Base-by-base conservation (phyloP, 805 yeast genomes). In the Candida chilensis region DNA sequence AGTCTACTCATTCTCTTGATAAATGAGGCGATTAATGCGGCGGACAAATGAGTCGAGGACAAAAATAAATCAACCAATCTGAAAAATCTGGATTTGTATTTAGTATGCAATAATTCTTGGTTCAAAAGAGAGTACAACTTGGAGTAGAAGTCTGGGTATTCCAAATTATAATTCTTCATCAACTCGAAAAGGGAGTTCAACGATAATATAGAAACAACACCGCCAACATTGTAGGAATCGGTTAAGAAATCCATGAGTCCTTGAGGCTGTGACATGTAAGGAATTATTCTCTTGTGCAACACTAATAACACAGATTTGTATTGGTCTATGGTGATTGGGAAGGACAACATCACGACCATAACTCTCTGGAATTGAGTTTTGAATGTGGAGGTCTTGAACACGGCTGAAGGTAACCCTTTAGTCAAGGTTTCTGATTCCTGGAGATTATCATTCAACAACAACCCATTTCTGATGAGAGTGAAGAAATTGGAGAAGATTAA, bases 201-300 rank as follows among this genome's bases (percentile, higher is more conserved):
- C 2, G 97, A 79, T 31, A 92, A 57, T 27, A 90, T 72, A 12
- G 88, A 80, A 10, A 79, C 61, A 5, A 79, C 65, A 4, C 74
- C 76, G 27, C 73, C 62, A 45, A 64, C 24, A 40, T 82, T 67
- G 48, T 86, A 88, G 3, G 94, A 78, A 37, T 84, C 94, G 1
- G 96, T 86, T 36, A 90, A 62, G 50, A 90, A 92, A 58, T 90
- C 98, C 96, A 92, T 88, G 27, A 92, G 58, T 37, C 71, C 66
- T 26, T 84, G 81, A 5, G 97, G 95, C 39, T 76, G 78, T 27
- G 71, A 67, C 67, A 86, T 71, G 46, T 68, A 71, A 22, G 96
- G 96, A 21, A 90, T 78, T 25, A 92, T 67, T 37, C 94, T 62
- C 48, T 85, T 86, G 52, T 92, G 96, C 41, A 92, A 50, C 2